Evolutionary conservation across 2,329 filamentous ascomycete genomes (phyloP).

Genomic region (Fusarium papillatum): DNA sequence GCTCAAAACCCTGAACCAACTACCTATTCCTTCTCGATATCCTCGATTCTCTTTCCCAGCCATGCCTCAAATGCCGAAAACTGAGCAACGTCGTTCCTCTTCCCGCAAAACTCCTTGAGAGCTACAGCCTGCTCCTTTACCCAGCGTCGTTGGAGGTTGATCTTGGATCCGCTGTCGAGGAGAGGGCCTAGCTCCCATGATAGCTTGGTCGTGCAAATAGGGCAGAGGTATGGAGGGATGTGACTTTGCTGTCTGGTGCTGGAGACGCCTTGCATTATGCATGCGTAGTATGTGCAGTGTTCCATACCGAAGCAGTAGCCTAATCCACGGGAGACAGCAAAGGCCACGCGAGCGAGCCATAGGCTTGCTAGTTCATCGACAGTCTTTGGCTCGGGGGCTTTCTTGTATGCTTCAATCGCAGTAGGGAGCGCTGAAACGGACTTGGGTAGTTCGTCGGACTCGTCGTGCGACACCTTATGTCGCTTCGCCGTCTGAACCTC

Average conservation of each 20-base stretch:
- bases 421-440: slow-evolving; percentile 46
- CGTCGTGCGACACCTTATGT: not conserved
- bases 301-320: slow-evolving; percentile 77
- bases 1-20: not conserved
- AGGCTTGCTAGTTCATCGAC: slow-evolving; percentile 52
- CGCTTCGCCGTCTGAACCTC: not conserved
- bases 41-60: slow-evolving; percentile 47
- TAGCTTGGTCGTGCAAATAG: slow-evolving; percentile 70
- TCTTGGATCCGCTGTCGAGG: slow-evolving; percentile 28
- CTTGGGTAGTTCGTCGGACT: not conserved
- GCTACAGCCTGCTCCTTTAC: slow-evolving; percentile 53
- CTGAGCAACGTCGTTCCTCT: slow-evolving; percentile 55
- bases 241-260: slow-evolving; percentile 69
- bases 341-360: slow-evolving; percentile 70
- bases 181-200: slow-evolving; percentile 33
- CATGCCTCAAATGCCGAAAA: slow-evolving; percentile 62
- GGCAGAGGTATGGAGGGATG: slow-evolving; percentile 75
- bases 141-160: slow-evolving; percentile 27
- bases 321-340: slow-evolving; percentile 74
- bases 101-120: slow-evolving; percentile 57
- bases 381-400: slow-evolving; percentile 36
- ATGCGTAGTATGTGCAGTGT: slow-evolving; percentile 77
- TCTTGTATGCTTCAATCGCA: slow-evolving; percentile 49
- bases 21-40: not conserved
- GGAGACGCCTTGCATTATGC: slow-evolving; percentile 73